Conservation (phyloP, 768 basidiomycete species). For the Fibroporia radiculosa region DNA sequence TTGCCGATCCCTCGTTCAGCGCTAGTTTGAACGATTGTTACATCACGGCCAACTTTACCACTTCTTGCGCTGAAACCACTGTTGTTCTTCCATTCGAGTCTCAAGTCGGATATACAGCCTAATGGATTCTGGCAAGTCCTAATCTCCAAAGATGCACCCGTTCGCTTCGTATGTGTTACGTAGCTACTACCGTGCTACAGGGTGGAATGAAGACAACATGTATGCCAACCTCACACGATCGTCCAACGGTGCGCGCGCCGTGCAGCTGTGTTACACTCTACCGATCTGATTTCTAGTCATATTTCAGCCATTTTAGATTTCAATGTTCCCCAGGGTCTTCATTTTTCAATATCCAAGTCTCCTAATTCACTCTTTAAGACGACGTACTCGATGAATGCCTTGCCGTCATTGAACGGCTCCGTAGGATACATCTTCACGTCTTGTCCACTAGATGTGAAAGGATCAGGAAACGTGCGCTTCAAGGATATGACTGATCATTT, state of each 20-base stretch:
- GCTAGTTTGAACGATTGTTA: no score
- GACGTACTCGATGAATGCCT: slow-evolving; percentile 86
- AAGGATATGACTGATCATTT: slow-evolving; percentile 89
- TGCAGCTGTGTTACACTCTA: neutral
- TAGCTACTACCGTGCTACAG: slow-evolving; percentile 85
- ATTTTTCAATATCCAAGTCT: slow-evolving; percentile 78
- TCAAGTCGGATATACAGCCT: no score
- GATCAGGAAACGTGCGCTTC: slow-evolving; percentile 66
- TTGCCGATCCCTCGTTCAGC: no score
- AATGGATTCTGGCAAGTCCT: neutral
- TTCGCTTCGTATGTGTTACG: slow-evolving; percentile 85
- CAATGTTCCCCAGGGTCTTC: slow-evolving; percentile 70
- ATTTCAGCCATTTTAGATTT: slow-evolving; percentile 84
- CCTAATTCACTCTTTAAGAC: slow-evolving; percentile 87
- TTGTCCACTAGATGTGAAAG: slow-evolving; percentile 66
- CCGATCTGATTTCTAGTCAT: neutral
- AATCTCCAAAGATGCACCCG: slow-evolving; percentile 54
- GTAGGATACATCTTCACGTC: slow-evolving; percentile 92
- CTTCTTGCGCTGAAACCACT: no score
- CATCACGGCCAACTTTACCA: no score
- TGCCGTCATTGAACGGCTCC: slow-evolving; percentile 89
- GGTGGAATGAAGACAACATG: slow-evolving; percentile 96
- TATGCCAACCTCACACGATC: slow-evolving; percentile 87
- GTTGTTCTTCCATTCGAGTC: no score
- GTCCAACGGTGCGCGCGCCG: slow-evolving; percentile 55